Conservation (phyloP, 2,329 filamentous ascomycete genomes). For the Kalaharituber pfeilii region DNA sequence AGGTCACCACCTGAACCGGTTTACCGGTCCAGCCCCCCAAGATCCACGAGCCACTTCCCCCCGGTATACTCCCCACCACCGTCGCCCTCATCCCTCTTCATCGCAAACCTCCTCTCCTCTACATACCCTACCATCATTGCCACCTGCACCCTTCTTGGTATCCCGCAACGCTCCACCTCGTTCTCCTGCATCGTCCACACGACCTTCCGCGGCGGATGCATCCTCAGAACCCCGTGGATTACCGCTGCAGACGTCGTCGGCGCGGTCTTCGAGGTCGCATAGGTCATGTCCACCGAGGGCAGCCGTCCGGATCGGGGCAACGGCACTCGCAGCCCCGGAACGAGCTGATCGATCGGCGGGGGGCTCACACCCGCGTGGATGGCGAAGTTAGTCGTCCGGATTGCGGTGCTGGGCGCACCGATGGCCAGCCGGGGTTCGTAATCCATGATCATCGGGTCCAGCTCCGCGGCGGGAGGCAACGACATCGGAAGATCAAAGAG, state of each 20-base stretch:
- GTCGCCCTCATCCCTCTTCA: too few species aligned
- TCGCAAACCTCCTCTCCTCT: neutral
- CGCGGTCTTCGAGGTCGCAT: too few species aligned
- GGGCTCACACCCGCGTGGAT: neutral
- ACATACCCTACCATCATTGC: neutral
- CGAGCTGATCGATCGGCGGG: too few species aligned
- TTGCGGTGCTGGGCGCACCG: neutral
- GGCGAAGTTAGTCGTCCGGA: neutral
- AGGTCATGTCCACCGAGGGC: neutral
- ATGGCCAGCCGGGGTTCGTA: neutral
- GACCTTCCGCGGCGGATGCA: neutral
- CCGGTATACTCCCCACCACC: too few species aligned
- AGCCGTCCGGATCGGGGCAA: neutral
- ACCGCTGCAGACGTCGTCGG: neutral
- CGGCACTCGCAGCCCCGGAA: neutral
- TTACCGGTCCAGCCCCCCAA: too few species aligned
- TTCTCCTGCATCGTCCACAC: neutral
- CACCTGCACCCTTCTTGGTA: neutral
- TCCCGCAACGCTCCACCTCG: neutral
- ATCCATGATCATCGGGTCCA: neutral
- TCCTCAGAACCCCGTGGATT: neutral
- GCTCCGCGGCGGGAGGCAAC: neutral
- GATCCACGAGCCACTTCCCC: too few species aligned
- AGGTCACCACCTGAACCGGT: too few species aligned
- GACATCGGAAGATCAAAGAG: too few species aligned